Evolutionary conservation across 2,329 filamentous ascomycete species (phyloP), one percentile per base, ranked within the genome.

Genomic region (Aspergillus quadricinctus): DNA sequence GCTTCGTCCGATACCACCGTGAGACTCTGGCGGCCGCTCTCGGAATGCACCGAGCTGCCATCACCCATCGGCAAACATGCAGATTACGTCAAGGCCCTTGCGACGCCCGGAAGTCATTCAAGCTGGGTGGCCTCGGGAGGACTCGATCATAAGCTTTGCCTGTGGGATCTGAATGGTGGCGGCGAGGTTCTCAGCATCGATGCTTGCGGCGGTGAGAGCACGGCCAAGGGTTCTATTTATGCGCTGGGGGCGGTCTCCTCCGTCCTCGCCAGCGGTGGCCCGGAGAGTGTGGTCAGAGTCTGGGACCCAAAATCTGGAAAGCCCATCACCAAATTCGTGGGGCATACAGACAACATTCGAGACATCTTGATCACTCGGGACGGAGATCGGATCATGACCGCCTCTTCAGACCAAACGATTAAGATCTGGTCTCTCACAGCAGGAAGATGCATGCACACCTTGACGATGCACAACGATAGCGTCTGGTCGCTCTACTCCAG

Each of bases 381-480:
- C 57, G 92, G 91, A 41, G 92, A 96, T 69, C 95, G 87, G 43
- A 90, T 99, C 64, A 84, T 99, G 80, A 96, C 93, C 0, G 92
- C 91, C 14, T 96, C 92, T 65, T 93, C 93, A 1, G 94, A 99
- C 72, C 92, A 96, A 75, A 97, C 94, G 0, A 88, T 99, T 78
- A 99, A 99, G 77, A 86, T 97, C 56, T 99, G 94, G 94, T 97
- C 92, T 63, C 87, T 97, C 64, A 94, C 90, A 10, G 93, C 92
- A 23, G 94, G 94, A 54, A 84, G 94, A 64, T 99, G 94, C 80
- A 93, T 97, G 88, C 91, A 97, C 75, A 99, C 94, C 0, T 83
- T 99, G 65, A 97, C 92, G 54, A 99, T 99, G 94, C 94, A 99
- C 76, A 96, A 96, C 69, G 92, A 96, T 69, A 97, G 92, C 70